Conservation (phyloP, 2,329 filamentous ascomycete species). For the Epichloe sibirici region DNA sequence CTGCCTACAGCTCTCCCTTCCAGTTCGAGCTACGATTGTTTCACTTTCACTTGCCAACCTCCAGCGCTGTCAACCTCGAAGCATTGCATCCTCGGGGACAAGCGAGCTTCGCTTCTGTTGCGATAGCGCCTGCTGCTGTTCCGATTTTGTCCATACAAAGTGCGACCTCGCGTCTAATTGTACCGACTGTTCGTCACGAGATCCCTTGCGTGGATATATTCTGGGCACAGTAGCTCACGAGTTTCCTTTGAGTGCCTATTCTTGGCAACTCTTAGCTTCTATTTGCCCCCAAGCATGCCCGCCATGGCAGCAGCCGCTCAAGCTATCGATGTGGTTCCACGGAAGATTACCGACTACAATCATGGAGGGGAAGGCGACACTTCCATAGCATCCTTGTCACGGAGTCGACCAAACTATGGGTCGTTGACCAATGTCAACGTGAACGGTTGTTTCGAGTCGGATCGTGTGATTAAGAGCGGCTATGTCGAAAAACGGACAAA, state of each 20-base stretch:
- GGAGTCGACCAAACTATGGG: constrained; percentile 33
- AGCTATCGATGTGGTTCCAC: constrained; percentile 8
- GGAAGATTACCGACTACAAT: neutral
- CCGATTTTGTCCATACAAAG: no score
- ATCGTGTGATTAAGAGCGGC: constrained; percentile 83
- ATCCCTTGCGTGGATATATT: neutral
- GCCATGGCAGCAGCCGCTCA: constrained; percentile 11
- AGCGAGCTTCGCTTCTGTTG: neutral
- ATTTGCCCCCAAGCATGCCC: neutral
- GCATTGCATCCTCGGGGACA: neutral
- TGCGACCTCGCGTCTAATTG: neutral
- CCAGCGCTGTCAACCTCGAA: neutral
- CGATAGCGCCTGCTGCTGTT: neutral
- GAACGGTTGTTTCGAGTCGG: constrained; percentile 91
- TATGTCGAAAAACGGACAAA: constrained; percentile 82
- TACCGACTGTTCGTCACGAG: neutral
- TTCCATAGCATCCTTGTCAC: constrained; percentile 11
- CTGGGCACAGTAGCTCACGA: neutral
- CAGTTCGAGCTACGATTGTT: neutral
- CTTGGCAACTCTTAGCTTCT: neutral
- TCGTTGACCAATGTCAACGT: constrained; percentile 80
- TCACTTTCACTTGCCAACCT: neutral
- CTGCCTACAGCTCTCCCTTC: neutral
- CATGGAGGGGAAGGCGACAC: constrained; percentile 7
- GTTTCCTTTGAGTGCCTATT: neutral